Conservation (phyloP, 108 stramenopile species). For the Cyclotella sp. region DNA sequence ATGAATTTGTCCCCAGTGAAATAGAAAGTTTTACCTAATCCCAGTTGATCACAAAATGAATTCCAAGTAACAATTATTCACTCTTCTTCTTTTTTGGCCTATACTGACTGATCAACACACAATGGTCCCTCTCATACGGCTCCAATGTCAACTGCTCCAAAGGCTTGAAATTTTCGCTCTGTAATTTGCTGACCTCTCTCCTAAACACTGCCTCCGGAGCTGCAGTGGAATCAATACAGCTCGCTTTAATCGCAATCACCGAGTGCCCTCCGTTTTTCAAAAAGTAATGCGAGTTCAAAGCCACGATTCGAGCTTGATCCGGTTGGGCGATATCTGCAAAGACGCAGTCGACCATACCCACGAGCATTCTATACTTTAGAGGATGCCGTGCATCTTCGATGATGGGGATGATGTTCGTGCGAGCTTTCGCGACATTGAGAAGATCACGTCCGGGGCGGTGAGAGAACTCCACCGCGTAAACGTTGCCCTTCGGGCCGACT, state of each 20-base stretch:
- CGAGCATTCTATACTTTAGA: conserved; percentile 99
- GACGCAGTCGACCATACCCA: conserved; percentile 99
- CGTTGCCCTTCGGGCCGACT: conserved; percentile 96
- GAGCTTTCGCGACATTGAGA: conserved; percentile 97
- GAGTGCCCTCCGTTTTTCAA: conserved; percentile 99
- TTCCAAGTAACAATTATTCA: background rate
- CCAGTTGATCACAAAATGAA: conserved; percentile 9
- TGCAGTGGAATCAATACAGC: conserved; percentile 99
- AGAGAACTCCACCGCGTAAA: conserved; percentile 99
- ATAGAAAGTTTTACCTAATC: background rate
- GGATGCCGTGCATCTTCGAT: conserved; percentile 99
- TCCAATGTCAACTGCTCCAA: conserved; percentile 99
- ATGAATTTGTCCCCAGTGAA: too few species aligned
- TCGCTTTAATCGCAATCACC: conserved; percentile 99
- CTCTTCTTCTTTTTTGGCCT: conserved; percentile 90
- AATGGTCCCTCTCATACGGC: conserved; percentile 99
- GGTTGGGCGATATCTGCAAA: conserved; percentile 99
- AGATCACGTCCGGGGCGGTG: conserved; percentile 99
- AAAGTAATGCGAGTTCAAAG: conserved; percentile 99
- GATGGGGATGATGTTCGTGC: conserved; percentile 99
- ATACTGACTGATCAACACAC: conserved; percentile 97
- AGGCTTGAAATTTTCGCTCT: conserved; percentile 97
- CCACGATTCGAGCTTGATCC: conserved; percentile 99
- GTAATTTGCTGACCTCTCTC: conserved; percentile 94
- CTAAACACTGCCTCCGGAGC: conserved; percentile 98